These are phyloP conservation scores for Achaetomium macrosporum DNA, from an alignment of 2,329 filamentous ascomycete species.

Conservation along the genomic window DNA sequence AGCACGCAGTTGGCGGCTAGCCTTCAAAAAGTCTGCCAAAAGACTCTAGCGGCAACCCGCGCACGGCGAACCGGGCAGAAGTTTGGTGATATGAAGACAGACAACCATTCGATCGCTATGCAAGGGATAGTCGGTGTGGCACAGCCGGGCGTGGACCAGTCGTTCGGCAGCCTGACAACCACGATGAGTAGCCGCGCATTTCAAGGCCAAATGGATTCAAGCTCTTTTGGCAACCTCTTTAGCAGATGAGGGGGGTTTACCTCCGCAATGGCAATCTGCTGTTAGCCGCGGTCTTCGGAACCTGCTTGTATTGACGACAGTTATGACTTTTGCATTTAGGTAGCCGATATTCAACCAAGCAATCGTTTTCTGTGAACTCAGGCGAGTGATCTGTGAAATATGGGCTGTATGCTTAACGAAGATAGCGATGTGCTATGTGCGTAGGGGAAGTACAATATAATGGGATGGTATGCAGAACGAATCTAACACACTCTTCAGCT, in stretches of 20 bases:
- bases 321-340: neutral
- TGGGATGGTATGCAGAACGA: too few relatives aligned
- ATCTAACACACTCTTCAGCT: too few relatives aligned
- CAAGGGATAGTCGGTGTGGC: slow-evolving; percentile 16
- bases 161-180: slow-evolving; percentile 4
- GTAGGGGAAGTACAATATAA: too few relatives aligned
- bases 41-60: slow-evolving; percentile 10
- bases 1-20: slow-evolving; percentile 8
- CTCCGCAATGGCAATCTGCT: slow-evolving; percentile 5
- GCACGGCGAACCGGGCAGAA: slow-evolving; percentile 12
- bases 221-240: slow-evolving; percentile 15
- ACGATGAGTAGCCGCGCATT: slow-evolving; percentile 14
- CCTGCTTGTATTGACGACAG: neutral
- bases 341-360: neutral
- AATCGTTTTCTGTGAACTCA: too few relatives aligned
- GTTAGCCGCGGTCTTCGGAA: neutral
- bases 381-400: too few relatives aligned
- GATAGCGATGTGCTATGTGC: too few relatives aligned
- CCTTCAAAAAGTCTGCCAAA: slow-evolving; percentile 11
- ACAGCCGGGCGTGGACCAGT: slow-evolving; percentile 15
- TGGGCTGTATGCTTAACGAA: too few relatives aligned
- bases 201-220: slow-evolving; percentile 17
- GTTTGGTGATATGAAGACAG: slow-evolving; percentile 14
- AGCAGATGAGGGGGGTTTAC: slow-evolving; percentile 3
- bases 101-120: slow-evolving; percentile 15